Evolutionary conservation across 2,329 filamentous ascomycete genomes (phyloP).

Genomic region (Claviceps digitariae): DNA sequence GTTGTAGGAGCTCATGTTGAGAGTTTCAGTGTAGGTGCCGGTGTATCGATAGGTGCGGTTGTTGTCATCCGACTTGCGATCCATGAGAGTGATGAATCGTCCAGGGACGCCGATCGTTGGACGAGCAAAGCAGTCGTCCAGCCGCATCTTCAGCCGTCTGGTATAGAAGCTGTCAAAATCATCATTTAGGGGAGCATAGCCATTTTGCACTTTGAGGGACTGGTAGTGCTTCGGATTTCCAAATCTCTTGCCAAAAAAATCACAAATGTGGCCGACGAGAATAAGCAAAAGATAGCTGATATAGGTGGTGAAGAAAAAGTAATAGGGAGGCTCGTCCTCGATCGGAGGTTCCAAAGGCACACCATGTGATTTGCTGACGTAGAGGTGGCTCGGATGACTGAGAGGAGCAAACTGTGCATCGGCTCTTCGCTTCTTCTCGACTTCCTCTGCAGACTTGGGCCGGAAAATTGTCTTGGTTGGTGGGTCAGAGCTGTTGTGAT

Average conservation of each 20-base stretch:
- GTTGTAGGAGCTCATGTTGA: constrained; percentile 99
- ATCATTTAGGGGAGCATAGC: constrained; percentile 89
- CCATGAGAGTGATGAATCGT: constrained; percentile 82
- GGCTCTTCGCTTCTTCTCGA: constrained; percentile 57
- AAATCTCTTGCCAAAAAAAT: constrained; percentile 97
- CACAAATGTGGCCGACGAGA: constrained; percentile 84
- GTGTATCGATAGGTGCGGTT: constrained; percentile 83
- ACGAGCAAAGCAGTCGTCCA: constrained; percentile 93
- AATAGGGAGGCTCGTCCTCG: constrained; percentile 93
- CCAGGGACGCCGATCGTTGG: constrained; percentile 89
- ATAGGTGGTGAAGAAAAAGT: constrained; percentile 93
- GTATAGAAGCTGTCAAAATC: constrained; percentile 99
- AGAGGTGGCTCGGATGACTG: constrained; percentile 65
- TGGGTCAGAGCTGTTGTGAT: constrained; percentile 57
- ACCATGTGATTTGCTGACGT: constrained; percentile 78
- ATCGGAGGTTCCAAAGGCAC: constrained; percentile 68
- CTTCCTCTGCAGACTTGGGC: constrained; percentile 74
- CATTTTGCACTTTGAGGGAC: constrained; percentile 68
- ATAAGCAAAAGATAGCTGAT: constrained; percentile 96
- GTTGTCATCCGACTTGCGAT: constrained; percentile 81
- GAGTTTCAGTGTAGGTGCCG: constrained; percentile 81
- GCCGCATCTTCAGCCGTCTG: constrained; percentile 77
- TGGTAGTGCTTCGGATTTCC: constrained; percentile 69
- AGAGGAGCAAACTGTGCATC: constrained; percentile 90
- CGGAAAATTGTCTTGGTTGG: constrained; percentile 71